Percentiles rank a stretch among this genome's conserved stretches.
phyloP scores from a whole-genome alignment of 176 grass and related monocot genomes.

The Aechmea fasciata region DNA sequence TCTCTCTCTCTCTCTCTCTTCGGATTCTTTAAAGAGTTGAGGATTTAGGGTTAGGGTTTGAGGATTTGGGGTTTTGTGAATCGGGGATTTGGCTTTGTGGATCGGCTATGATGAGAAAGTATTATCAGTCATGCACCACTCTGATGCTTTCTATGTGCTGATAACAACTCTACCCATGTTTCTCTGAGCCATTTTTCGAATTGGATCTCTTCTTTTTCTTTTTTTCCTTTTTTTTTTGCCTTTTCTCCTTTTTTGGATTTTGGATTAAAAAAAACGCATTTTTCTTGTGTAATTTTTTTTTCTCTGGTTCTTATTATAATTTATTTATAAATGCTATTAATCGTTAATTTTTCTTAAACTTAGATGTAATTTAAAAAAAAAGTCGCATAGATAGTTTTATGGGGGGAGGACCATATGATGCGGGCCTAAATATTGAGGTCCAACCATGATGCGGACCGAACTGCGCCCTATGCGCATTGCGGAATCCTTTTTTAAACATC shows the following conservation, averaged over 20 bases:
- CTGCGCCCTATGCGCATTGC: not conserved
- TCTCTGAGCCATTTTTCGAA: not conserved
- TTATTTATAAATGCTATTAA: not conserved
- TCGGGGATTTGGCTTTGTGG: not conserved
- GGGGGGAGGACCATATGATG: not conserved
- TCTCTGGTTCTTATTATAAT: not conserved
- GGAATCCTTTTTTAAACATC: not conserved
- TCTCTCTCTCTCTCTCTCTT: not conserved
- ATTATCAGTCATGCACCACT: not conserved
- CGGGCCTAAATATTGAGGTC: not conserved
- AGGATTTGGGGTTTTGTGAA: not conserved
- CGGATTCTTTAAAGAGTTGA: not conserved
- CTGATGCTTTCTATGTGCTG: slow-evolving; percentile 1
- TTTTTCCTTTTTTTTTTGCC: not conserved
- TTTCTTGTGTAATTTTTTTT: not conserved
- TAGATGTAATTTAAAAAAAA: no score
- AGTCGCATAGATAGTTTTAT: not conserved
- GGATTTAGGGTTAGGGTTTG: not conserved
- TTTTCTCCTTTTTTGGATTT: not conserved
- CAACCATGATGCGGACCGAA: slow-evolving; percentile 1
- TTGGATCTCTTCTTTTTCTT: not conserved
- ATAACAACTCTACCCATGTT: not conserved
- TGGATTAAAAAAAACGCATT: not conserved
- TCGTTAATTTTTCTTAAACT: no score
- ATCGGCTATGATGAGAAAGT: not conserved